Evolutionary conservation across 495 filamentous ascomycete genomes (phyloP).

Genomic region (Annulohypoxylon stygium): DNA sequence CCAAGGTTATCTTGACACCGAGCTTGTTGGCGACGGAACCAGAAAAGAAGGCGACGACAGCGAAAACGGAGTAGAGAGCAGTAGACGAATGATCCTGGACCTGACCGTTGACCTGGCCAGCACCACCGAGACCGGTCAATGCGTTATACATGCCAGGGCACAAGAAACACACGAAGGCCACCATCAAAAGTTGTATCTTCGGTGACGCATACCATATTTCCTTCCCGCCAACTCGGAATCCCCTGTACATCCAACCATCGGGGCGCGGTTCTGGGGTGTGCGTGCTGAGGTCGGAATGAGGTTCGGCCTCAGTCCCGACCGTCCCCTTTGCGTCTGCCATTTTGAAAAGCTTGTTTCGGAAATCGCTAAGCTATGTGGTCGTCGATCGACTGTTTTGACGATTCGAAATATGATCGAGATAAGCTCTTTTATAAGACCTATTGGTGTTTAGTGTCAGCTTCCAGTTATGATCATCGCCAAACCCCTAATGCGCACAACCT

Average conservation of each 20-base stretch:
- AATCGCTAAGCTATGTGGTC: constrained; percentile 3
- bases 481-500: background rate
- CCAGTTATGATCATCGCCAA: constrained; percentile 12
- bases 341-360: constrained; percentile 6
- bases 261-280: constrained; percentile 48
- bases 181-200: constrained; percentile 77
- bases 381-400: constrained; percentile 20
- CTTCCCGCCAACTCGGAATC: constrained; percentile 65
- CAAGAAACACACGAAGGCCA: constrained; percentile 88
- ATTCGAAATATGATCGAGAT: constrained; percentile 30
- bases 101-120: constrained; percentile 72
- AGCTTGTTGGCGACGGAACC: constrained; percentile 82
- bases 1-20: constrained; percentile 78
- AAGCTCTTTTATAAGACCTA: constrained; percentile 29
- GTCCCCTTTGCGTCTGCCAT: constrained; percentile 40
- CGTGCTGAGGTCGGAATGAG: constrained; percentile 29
- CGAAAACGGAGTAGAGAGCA: constrained; percentile 78
- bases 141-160: constrained; percentile 92
- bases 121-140: constrained; percentile 79
- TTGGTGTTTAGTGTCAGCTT: constrained; percentile 21
- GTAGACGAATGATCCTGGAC: constrained; percentile 73
- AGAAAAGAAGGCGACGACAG: constrained; percentile 88
- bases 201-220: constrained; percentile 82
- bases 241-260: constrained; percentile 78
- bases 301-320: constrained; percentile 20